Base-by-base conservation (phyloP, 495 filamentous ascomycete species). In the Alectoria sarmentosa region DNA sequence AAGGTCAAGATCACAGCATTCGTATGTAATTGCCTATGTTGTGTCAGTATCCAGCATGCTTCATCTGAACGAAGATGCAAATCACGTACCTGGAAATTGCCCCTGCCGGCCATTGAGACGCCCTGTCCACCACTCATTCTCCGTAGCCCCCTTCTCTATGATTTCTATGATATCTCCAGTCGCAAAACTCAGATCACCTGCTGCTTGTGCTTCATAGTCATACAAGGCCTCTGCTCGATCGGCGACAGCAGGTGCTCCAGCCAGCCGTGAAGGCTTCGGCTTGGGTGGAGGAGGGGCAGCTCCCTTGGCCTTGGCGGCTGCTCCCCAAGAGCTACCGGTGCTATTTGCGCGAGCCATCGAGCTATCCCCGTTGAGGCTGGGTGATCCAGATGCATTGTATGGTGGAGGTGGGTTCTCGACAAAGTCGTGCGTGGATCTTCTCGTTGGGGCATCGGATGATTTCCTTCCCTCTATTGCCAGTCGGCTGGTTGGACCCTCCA, bases 81-180 rank as follows among this genome's bases (percentile, higher is more conserved):
- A 26, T 64, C 64, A 82, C 85, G 76, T 83, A 92, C 94, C 94
- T 69, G 94, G 94, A 75, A 98, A 98, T 75, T 98, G 94, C 46
- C 94, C 94, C 69, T 88, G 79, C 74, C 85, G 84, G 28, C 89
- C 92, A 65, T 85, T 77, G 62, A 94, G 66, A 72, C 82, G 86
- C 9, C 94, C 94, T 3, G 80, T 86, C 94, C 94, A 99, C 94
- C 94, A 99, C 75, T 98, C 94, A 69, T 99, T 96, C 58, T 89
- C 88, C 67, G 95, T 96, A 21, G 79, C 78, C 17, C 92, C 96
- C 55, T 90, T 81, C 66, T 82, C 80, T 17, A 90, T 73, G 63
- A 99, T 90, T 73, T 97, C 92, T 69, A 99, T 98, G 36, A 90
- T 77, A 65, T 99, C 95, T 6, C 94, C 95, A 1, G 90, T 85